Conservation (phyloP, 2,329 filamentous ascomycete genomes). For the Colletotrichum eremochloae region DNA sequence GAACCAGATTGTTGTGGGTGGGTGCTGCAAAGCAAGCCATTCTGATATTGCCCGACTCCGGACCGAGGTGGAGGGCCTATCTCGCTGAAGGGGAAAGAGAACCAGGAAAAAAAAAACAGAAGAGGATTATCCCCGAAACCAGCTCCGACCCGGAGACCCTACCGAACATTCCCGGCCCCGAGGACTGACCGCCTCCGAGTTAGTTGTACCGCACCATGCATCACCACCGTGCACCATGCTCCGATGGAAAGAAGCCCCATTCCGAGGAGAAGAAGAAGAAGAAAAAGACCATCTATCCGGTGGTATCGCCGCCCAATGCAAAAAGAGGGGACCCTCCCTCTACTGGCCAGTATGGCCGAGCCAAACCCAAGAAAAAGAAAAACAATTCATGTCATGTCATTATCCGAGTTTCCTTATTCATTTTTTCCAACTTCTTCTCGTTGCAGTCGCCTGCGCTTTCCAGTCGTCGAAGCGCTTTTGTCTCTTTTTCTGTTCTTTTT, state of each 20-base stretch:
- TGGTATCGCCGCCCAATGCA: constrained; percentile 40
- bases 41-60: constrained; percentile 43
- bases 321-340: constrained; percentile 21
- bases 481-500: constrained; percentile 35
- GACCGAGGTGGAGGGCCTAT: constrained; percentile 28
- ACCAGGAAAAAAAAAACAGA: not conserved
- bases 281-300: constrained; percentile 26
- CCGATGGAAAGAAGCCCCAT: constrained; percentile 22
- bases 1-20: constrained; percentile 63
- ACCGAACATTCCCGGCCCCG: constrained; percentile 9
- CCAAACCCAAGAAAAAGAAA: constrained; percentile 25
- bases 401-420: constrained; percentile 18
- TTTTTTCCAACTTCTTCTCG: constrained; percentile 31
- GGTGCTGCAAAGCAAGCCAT: constrained; percentile 65
- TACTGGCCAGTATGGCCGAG: constrained; percentile 27
- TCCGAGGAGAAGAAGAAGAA: not conserved
- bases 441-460: constrained; percentile 34
- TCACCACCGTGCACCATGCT: constrained; percentile 30
- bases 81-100: constrained; percentile 12
- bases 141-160: constrained; percentile 16
- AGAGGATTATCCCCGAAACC: constrained; percentile 4
- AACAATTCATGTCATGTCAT: constrained; percentile 31
- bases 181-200: constrained; percentile 26
- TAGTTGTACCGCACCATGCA: constrained; percentile 28
- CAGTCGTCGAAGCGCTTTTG: constrained; percentile 39